phyloP scores from a whole-genome alignment of 106 monocot genomes.

The Acorus calamus region DNA sequence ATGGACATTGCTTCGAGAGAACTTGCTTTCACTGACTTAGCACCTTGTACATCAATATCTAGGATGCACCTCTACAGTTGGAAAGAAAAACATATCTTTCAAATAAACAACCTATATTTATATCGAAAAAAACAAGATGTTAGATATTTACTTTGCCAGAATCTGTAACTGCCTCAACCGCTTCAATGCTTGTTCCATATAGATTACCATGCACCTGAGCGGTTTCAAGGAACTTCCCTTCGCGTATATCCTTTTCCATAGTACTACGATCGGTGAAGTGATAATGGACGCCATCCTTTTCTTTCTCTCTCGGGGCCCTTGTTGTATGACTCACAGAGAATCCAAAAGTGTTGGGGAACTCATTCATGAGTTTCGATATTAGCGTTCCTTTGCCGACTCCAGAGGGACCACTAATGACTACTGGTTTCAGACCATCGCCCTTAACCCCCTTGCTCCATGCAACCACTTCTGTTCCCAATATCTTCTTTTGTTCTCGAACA shows the following conservation, averaged over 20 bases:
- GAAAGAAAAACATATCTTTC: conserved; percentile 1
- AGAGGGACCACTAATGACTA: conserved; percentile 91
- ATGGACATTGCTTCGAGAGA: conserved; percentile 79
- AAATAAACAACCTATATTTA: neutral
- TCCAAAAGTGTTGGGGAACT: conserved; percentile 81
- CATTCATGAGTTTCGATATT: conserved; percentile 72
- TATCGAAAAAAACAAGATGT: neutral
- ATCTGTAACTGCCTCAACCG: conserved; percentile 81
- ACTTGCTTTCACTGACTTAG: conserved; percentile 78
- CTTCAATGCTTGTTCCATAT: conserved; percentile 91
- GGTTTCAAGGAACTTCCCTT: conserved; percentile 85
- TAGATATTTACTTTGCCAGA: conserved; percentile 51
- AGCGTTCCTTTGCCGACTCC: conserved; percentile 93
- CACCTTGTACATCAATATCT: conserved; percentile 98
- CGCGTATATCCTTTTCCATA: conserved; percentile 83
- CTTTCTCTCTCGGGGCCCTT: conserved; percentile 73
- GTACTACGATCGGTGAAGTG: conserved; percentile 58
- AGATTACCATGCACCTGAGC: conserved; percentile 93
- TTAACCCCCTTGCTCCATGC: conserved; percentile 79
- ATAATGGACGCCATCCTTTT: conserved; percentile 75
- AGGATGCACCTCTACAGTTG: conserved; percentile 77
- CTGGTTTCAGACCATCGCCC: conserved; percentile 42
- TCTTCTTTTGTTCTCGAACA: conserved; percentile 57
- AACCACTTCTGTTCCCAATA: conserved; percentile 61
- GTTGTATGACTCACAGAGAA: conserved; percentile 98